A percentile compares a stretch with the other conserved stretches of the same genome.
These are phyloP conservation scores for Sapria himalayana DNA, from an alignment of 345 rosid species.

Conservation along the genomic window DNA sequence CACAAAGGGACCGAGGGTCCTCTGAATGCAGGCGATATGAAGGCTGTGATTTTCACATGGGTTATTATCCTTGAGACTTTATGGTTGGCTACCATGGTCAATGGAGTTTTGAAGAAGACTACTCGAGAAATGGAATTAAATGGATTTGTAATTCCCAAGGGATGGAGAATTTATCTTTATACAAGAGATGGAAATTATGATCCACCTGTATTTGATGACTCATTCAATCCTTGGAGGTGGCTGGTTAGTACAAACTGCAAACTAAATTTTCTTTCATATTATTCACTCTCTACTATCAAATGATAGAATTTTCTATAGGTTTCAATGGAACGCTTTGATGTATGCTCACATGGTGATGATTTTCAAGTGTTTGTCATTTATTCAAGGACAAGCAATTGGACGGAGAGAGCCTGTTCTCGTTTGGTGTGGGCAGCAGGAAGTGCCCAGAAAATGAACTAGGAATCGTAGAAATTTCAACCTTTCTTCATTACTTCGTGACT, in stretches of 20 bases:
- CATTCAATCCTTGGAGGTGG: slow-evolving; percentile 98
- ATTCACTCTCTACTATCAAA: too few species aligned
- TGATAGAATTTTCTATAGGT: too few species aligned
- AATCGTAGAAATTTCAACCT: slow-evolving; percentile 66
- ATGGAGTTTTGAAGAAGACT: slow-evolving; percentile 67
- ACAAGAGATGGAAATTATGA: slow-evolving; percentile 71
- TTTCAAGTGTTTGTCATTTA: too few species aligned
- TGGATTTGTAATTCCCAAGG: slow-evolving; percentile 64
- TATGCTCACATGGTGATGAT: too few species aligned
- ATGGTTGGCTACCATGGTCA: slow-evolving; percentile 66
- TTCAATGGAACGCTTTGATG: too few species aligned
- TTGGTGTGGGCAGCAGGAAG: slow-evolving; percentile 78
- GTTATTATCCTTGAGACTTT: slow-evolving; percentile 66
- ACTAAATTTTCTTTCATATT: too few species aligned
- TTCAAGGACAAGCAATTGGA: slow-evolving; percentile 59
- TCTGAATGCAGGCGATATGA: slow-evolving; percentile 27
- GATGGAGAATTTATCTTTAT: slow-evolving; percentile 88
- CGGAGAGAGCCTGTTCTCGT: slow-evolving; percentile 31
- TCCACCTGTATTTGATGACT: slow-evolving; percentile 40
- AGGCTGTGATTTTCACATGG: slow-evolving; percentile 26
- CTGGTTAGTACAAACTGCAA: slow-evolving; percentile 25
- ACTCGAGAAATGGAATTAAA: slow-evolving; percentile 57
- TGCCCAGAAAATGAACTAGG: slow-evolving; percentile 96
- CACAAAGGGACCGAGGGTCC: slow-evolving; percentile 23
- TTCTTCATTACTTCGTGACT: slow-evolving; percentile 81